Base-by-base conservation (phyloP, 176 grass and related monocot species). In the Saccharum spontaneum region DNA sequence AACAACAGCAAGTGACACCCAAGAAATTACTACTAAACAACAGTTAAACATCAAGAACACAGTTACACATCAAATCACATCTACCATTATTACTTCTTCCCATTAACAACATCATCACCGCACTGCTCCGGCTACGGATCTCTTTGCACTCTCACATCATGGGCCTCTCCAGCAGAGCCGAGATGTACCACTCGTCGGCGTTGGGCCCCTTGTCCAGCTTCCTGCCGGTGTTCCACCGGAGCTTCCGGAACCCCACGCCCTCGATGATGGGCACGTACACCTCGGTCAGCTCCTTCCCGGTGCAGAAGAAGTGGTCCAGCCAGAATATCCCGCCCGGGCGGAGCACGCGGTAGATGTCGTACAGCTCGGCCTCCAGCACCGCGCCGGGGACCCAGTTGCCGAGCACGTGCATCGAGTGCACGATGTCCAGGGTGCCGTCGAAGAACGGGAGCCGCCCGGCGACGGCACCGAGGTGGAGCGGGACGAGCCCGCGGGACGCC, bases 151-250 rank as follows among this genome's bases (percentile, higher is more conserved):
- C 28, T 87, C 77, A 92, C 48, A 46, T 57, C 39, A 76, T 77
- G 60, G 91, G 91, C 69, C 87, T 89, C 79, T 92, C 86, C 22
- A 89, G 69, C 9, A 89, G 65, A 43, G 87, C 90, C 8, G 90
- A 89, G 55, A 92, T 62, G 68, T 92, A 92, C 90, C 82, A 86
- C 83, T 92, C 90, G 60, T 89, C 77, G 72, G 71, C 85, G 66
- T 45, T 44, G 37, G 79, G 45, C 28, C 90, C 87, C 83, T 63
- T 69, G 75, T 92, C 87, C 14, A 80, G 73, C 87, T 92, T 89
- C 75, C 15, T 50, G 8, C 87, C 90, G 23, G 83, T 84, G 17
- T 92, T 68, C 90, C 90, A 89, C 85, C 79, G 81, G 45, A 89
- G 59, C 87, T 79, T 83, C 15, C 82, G 48, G 86, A 92, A 92